These are phyloP conservation scores for Tylopilus subfusipes DNA, from an alignment of 768 basidiomycete genomes.

Conservation along the genomic window DNA sequence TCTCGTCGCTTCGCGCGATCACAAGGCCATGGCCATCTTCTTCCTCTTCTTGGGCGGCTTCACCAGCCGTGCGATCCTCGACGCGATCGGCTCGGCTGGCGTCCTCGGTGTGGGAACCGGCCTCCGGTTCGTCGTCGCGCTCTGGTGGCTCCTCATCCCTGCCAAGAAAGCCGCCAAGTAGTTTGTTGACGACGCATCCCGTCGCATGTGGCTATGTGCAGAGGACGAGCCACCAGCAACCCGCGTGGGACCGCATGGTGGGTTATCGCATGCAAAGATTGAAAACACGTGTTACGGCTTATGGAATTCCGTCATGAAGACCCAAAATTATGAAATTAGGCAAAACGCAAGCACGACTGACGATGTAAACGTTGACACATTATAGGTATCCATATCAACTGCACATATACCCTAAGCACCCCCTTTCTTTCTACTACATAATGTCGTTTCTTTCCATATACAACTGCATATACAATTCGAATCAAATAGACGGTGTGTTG, in stretches of 20 bases:
- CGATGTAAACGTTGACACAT: neutral
- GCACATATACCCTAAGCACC: neutral
- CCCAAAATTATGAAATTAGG: neutral
- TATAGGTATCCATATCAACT: neutral
- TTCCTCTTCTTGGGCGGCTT: conserved; percentile 80
- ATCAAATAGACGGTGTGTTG: neutral
- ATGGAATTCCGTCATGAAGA: neutral
- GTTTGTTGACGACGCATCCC: too few species aligned
- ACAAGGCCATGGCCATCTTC: conserved; percentile 61
- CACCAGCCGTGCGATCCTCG: conserved; percentile 54
- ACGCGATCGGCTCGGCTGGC: conserved; percentile 55
- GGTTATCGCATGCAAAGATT: neutral
- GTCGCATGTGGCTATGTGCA: too few species aligned
- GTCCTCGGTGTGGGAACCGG: conserved; percentile 67
- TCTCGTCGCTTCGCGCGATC: conserved; percentile 59
- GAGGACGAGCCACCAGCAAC: neutral
- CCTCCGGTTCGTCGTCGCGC: conserved; percentile 54
- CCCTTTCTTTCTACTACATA: neutral
- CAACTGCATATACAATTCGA: neutral
- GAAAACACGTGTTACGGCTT: neutral
- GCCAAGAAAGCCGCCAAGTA: conserved; percentile 14
- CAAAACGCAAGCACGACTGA: neutral
- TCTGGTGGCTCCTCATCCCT: conserved; percentile 67
- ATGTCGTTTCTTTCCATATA: neutral
- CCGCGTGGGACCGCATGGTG: neutral